Conservation (phyloP, 192 early-diverging fungal species). For the Allomyces macrogynus region DNA sequence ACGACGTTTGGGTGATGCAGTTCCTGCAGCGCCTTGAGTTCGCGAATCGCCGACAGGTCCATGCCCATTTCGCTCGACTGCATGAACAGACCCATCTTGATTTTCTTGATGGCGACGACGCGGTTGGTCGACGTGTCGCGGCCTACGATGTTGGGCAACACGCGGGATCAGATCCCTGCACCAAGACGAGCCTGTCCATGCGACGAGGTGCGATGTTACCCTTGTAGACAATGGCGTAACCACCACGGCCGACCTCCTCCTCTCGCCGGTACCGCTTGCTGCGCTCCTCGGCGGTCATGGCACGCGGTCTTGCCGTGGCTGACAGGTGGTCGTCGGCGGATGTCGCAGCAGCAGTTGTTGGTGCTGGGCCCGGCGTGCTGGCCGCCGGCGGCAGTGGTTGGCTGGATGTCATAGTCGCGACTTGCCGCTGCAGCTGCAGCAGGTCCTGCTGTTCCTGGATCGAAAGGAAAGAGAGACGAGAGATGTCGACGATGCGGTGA, state of each 20-base stretch:
- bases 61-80: constrained; percentile 43
- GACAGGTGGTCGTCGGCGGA: too few species aligned
- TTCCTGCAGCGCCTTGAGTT: constrained; percentile 84
- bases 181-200: not conserved
- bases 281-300: not conserved
- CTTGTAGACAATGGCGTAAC: not conserved
- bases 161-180: not conserved
- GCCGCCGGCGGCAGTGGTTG: too few species aligned
- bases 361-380: too few species aligned
- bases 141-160: constrained; percentile 15
- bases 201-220: not conserved
- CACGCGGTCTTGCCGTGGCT: too few species aligned
- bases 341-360: too few species aligned
- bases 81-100: constrained; percentile 78
- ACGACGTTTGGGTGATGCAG: constrained; percentile 82
- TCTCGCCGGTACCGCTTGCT: not conserved
- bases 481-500: too few species aligned
- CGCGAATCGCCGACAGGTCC: constrained; percentile 85
- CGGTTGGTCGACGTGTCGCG: constrained; percentile 34
- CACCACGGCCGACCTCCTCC: not conserved
- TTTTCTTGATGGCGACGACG: constrained; percentile 88
- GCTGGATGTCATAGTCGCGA: too few species aligned
- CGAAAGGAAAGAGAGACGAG: too few species aligned
- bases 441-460: too few species aligned
- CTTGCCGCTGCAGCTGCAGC: too few species aligned